These are phyloP conservation scores for Parascedosporium putredinis DNA, from an alignment of 2,329 filamentous ascomycete genomes.

Conservation along the genomic window DNA sequence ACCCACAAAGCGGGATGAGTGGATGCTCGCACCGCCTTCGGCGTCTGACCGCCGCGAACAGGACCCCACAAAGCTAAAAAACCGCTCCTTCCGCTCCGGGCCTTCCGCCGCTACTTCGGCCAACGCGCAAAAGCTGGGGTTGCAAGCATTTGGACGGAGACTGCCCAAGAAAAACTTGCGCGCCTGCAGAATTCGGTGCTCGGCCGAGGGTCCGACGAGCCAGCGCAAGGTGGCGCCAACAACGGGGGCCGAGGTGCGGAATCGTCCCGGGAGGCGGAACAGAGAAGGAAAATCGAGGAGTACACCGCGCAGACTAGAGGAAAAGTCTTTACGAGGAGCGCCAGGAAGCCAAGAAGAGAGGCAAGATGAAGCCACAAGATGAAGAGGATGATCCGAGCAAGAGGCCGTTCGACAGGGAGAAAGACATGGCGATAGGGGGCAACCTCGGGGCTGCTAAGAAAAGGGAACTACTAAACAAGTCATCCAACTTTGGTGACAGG, in stretches of 20 bases:
- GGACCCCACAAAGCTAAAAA: conserved; percentile 75
- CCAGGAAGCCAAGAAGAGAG: conserved; percentile 25
- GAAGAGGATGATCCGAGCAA: conserved; percentile 87
- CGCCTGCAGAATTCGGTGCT: conserved; percentile 73
- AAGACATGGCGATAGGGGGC: conserved; percentile 75
- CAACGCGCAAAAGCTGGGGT: conserved; percentile 24
- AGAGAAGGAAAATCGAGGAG: conserved; percentile 33
- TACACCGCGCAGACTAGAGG: conserved; percentile 44
- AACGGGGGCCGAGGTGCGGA: conserved; percentile 14
- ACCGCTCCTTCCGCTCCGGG: conserved; percentile 70
- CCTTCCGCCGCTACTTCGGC: conserved; percentile 26
- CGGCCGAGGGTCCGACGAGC: conserved; percentile 47
- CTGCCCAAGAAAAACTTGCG: conserved; percentile 75
- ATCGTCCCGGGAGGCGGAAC: conserved; percentile 46
- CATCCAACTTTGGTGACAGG: conserved; percentile 69
- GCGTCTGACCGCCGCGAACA: conserved; percentile 42
- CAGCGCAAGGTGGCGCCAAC: conserved; percentile 24
- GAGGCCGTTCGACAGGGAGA: conserved; percentile 80
- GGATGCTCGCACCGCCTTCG: conserved; percentile 67
- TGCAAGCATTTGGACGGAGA: conserved; percentile 79
- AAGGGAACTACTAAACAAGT: conserved; percentile 67
- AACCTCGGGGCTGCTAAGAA: conserved; percentile 64
- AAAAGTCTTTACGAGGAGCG: conserved; percentile 52
- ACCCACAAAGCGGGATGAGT: conserved; percentile 59
- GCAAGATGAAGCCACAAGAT: conserved; percentile 33